Evolutionary conservation across 306 rosid genomes (phyloP).

Genomic region (Delonix regia): DNA sequence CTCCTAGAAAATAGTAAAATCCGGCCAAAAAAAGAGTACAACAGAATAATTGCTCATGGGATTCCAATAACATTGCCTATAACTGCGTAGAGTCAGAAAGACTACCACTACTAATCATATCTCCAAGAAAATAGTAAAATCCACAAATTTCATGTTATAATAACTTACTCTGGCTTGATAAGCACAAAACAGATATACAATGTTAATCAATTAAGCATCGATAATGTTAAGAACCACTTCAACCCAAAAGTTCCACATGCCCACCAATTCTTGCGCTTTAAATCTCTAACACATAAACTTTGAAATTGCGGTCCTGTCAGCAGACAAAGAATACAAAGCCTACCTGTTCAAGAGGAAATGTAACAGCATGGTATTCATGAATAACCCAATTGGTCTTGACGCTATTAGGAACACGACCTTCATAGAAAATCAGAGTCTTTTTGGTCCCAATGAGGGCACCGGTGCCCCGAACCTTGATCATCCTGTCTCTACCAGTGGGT

Average conservation of each 20-base stretch:
- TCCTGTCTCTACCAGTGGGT: conserved; percentile 53
- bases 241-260: background rate
- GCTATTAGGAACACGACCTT: conserved; percentile 38
- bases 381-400: conserved; percentile 59
- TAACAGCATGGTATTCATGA: conserved; percentile 59
- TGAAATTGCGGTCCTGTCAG: background rate
- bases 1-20: too few relatives aligned
- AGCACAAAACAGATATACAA: background rate
- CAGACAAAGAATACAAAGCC: background rate
- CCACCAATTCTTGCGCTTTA: background rate
- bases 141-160: background rate
- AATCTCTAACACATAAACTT: background rate
- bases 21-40: background rate
- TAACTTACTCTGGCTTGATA: background rate
- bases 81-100: background rate
- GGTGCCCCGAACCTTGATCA: conserved; percentile 34
- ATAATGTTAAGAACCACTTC: background rate
- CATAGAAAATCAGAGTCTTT: conserved; percentile 63
- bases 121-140: background rate
- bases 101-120: background rate
- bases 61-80: conserved; percentile 17
- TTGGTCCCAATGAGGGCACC: conserved; percentile 53
- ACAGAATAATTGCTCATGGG: background rate
- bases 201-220: background rate
- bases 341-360: conserved; percentile 44